Evolutionary conservation across 306 rosid genomes (phyloP), one percentile per base, ranked within the genome.

Genomic region (Gastrolobium villosum): DNA sequence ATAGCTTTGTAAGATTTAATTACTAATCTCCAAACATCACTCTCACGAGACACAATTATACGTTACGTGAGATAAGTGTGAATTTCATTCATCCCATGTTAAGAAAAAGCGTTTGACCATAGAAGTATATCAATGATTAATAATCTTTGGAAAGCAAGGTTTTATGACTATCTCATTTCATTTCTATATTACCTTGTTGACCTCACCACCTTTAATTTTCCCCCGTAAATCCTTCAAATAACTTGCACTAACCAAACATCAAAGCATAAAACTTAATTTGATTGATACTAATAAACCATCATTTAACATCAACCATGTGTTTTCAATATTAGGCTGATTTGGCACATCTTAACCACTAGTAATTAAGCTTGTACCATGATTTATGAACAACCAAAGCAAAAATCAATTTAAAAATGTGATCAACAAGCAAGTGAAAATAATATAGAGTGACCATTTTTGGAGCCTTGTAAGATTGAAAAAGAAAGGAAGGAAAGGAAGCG

Each of bases 321-420:
- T 53, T 34, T 70, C 65, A 49, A 35, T 7, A 35, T 59, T 30
- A 50, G 72, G 63, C 54, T 50, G 14, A 56, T 67, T 35, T 56
- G 28, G 66, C 62, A 73, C 60, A 73, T 28, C 68, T 80, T 65
- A 63, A 28, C 84, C 68, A 65, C 79, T 65, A 65, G 62, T 52
- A 72, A 54, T 65, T 65, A 80, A 62, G 63, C 53, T 55, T 44
- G 46, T 10, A 74, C 14, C 6, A 5, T 43, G 44, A 80, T 70
- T 61, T 60, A 28, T 61, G 72, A 60, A 44, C 72, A 70, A 79
- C 83, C 64, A 2, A 69, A 57, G 36, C 3, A 52, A 34, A 34
- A 45, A 65, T 10, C 2, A 32, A 45, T 15, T 26, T 26, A 62
- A 39, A 61, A 62, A 49, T 5, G 39, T 43, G 46, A 62, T 20